Evolutionary conservation across 1,284 basidiomycete genomes (phyloP).

Genomic region (Macrocystidia cucumis): DNA sequence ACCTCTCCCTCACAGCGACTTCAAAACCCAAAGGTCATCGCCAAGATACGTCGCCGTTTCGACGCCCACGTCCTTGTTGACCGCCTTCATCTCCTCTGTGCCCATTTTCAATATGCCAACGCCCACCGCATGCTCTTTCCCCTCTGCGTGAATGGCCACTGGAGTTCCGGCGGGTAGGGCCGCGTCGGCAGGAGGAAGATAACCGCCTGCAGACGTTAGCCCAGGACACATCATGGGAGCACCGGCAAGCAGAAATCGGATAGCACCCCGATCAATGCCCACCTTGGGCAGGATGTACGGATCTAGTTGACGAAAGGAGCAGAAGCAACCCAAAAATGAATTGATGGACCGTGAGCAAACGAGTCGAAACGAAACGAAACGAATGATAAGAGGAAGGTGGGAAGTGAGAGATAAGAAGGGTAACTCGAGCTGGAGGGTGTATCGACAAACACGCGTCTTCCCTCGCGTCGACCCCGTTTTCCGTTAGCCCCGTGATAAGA

Average conservation of each 20-base stretch:
- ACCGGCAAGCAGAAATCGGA: constrained; percentile 91
- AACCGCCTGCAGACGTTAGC: constrained; percentile 86
- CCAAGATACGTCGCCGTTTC: constrained; percentile 84
- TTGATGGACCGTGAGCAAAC: too few relatives aligned
- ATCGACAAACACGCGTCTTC: too few relatives aligned
- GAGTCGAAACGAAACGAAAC: too few relatives aligned
- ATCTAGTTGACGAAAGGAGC: constrained; percentile 41
- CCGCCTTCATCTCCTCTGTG: constrained; percentile 84
- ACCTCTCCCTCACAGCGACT: constrained; percentile 50
- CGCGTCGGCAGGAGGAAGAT: constrained; percentile 70
- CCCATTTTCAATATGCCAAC: constrained; percentile 81
- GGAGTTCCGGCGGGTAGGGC: constrained; percentile 65
- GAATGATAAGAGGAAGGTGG: too few relatives aligned
- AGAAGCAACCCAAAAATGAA: too few relatives aligned
- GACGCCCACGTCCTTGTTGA: constrained; percentile 89
- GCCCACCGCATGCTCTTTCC: constrained; percentile 91
- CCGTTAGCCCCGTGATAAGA: constrained; percentile 1
- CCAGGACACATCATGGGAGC: constrained; percentile 98
- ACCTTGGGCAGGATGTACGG: constrained; percentile 87
- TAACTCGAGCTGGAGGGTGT: too few relatives aligned
- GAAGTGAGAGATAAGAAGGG: too few relatives aligned
- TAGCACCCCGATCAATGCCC: constrained; percentile 92
- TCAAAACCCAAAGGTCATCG: constrained; percentile 84
- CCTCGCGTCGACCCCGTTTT: too few relatives aligned
- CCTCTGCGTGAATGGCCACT: constrained; percentile 90